Evolutionary conservation across 75 land plant species (phyloP), one percentile per base, ranked within the genome.

Genomic region (Cryptomeria japonica): DNA sequence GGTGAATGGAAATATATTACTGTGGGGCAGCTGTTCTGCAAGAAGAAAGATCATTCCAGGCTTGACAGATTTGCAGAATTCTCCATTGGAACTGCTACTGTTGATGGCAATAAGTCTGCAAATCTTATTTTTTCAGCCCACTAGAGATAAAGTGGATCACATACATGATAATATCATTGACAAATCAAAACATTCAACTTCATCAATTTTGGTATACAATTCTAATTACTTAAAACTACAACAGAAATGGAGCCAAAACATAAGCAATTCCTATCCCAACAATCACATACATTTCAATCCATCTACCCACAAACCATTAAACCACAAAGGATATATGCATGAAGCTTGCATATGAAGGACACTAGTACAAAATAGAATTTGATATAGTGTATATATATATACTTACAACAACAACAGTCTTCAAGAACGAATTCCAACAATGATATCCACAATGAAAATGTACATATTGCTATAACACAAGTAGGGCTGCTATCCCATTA

Each of bases 401-500:
- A 44, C 46, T 44, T 44, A 44, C 46, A 44, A 44, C 37, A 32
- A 25, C 12, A 75, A 75, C 34, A 75, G 9, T 3, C 34, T 75
- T 75, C 77, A 31, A 31, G 37, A 75, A 34, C 84, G 46, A n/a
- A 82, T 44, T 82, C 84, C 84, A 82, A 82, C 32, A 13, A n/a
- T 82, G 83, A 34, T 42, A 46, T 44, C 47, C 53, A 28, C 53
- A 39, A 82, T 46, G 28, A 79, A 42, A 80, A 80, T 25, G 83
- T 80, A 82, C 31, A 25, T 19, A 22, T n/a, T 44, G 47, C 84
- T 38, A 41, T 79, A 82, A 28, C 84, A 82, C 32, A 46, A 82
- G 5, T 75, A 75, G 38, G 37, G 77, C 77, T 12, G 37, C 36
- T 34, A 34, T 13, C 37, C 13, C 2, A 34, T 34, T 75, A 72